Conservation (phyloP, 2,329 filamentous ascomycete species). For the Zymoseptoria passerinii region DNA sequence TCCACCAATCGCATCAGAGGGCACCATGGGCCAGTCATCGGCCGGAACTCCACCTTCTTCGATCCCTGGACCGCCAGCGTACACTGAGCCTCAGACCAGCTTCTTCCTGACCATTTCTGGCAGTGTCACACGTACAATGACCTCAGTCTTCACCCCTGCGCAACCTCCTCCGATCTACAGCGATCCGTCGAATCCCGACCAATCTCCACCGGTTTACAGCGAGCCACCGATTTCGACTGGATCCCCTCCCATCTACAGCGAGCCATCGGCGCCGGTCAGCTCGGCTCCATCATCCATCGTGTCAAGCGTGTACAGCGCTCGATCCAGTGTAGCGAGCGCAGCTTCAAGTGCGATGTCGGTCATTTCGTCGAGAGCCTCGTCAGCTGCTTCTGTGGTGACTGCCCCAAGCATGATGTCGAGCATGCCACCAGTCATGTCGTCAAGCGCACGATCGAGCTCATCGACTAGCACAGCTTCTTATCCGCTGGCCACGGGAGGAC, state of each 20-base stretch:
- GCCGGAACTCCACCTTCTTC: neutral
- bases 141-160: neutral
- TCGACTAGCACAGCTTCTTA: neutral
- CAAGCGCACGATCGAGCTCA: neutral
- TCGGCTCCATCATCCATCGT: neutral
- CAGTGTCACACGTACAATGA: neutral
- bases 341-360: conserved; percentile 1
- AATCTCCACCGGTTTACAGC: conserved; percentile 3
- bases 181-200: neutral
- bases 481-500: neutral
- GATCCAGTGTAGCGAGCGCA: neutral
- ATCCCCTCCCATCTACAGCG: neutral
- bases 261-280: conserved; percentile 1
- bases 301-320: neutral
- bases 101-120: neutral
- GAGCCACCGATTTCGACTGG: neutral
- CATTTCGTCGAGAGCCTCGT: neutral
- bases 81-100: neutral
- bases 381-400: neutral
- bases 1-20: conserved; percentile 5
- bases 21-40: conserved; percentile 5
- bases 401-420: neutral
- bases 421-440: neutral
- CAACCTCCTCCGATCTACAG: neutral
- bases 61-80: neutral